These are phyloP conservation scores for Rhinocladiella similis DNA, from an alignment of 2,329 filamentous ascomycete species.

Conservation along the genomic window DNA sequence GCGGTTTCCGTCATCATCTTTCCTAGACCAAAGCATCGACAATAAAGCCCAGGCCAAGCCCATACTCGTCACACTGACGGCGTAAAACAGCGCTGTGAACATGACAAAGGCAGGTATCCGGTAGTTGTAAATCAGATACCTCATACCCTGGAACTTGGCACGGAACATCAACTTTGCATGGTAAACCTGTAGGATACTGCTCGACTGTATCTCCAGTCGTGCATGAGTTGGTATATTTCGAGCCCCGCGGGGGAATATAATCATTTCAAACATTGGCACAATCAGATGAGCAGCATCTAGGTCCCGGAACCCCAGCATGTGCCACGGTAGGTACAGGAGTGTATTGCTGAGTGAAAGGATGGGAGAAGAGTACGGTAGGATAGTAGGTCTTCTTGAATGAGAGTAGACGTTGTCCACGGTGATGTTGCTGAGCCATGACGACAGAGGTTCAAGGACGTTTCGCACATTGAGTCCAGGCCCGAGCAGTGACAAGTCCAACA, in stretches of 20 bases:
- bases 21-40: constrained; percentile 37
- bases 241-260: constrained; percentile 62
- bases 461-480: constrained; percentile 27
- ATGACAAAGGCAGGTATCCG: constrained; percentile 67
- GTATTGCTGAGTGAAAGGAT: constrained; percentile 56
- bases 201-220: constrained; percentile 68
- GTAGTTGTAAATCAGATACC: constrained; percentile 83
- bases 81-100: constrained; percentile 75
- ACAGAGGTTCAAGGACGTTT: constrained; percentile 11
- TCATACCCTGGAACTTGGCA: constrained; percentile 73
- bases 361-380: constrained; percentile 78
- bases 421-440: constrained; percentile 29
- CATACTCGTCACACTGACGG: constrained; percentile 68
- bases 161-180: constrained; percentile 65
- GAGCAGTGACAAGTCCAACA: constrained; percentile 77
- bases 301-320: constrained; percentile 34
- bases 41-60: constrained; percentile 61
- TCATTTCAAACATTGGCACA: constrained; percentile 71
- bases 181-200: constrained; percentile 65
- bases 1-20: constrained; percentile 16
- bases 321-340: constrained; percentile 23
- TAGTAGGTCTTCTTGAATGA: constrained; percentile 69
- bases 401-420: constrained; percentile 51
- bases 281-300: constrained; percentile 64
- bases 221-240: constrained; percentile 55